Conservation (phyloP, 148 eudicot species). For the Oxyria digyna region DNA sequence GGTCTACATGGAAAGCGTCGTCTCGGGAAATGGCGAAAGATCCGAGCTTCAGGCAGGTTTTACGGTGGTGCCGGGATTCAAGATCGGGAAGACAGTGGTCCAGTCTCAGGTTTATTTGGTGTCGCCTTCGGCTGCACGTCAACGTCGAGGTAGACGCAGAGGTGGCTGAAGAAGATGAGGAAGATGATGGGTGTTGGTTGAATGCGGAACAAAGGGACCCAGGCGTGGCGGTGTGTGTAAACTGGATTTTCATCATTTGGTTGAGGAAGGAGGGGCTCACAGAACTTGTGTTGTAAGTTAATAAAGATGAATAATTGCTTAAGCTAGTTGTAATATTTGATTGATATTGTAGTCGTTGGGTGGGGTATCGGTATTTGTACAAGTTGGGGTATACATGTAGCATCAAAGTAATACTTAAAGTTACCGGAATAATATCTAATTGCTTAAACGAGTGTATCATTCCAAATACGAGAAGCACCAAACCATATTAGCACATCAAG, state of each 20-base stretch:
- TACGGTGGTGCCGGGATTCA: constrained; percentile 85
- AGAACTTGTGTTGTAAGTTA: not conserved
- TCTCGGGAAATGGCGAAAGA: not conserved
- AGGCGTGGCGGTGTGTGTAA: constrained; percentile 6
- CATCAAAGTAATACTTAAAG: too few species aligned
- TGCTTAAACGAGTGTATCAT: too few species aligned
- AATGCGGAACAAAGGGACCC: constrained; percentile 8
- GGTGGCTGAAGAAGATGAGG: not conserved
- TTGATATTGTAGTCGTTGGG: not conserved
- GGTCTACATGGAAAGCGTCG: constrained; percentile 74
- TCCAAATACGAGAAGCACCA: too few species aligned
- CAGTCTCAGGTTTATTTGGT: constrained; percentile 64
- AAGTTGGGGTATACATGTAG: constrained; percentile 2
- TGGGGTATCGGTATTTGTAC: not conserved
- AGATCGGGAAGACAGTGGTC: constrained; percentile 61
- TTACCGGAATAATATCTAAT: too few species aligned
- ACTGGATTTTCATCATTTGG: not conserved
- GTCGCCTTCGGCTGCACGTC: constrained; percentile 14
- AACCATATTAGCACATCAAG: not conserved
- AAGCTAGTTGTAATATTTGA: not conserved
- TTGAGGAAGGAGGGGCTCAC: not conserved
- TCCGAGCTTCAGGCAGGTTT: constrained; percentile 30
- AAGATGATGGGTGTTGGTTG: not conserved
- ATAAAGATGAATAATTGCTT: not conserved
- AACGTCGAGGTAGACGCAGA: not conserved